Base-by-base conservation (phyloP, 331 rosid species). In the Quercus lobata region DNA sequence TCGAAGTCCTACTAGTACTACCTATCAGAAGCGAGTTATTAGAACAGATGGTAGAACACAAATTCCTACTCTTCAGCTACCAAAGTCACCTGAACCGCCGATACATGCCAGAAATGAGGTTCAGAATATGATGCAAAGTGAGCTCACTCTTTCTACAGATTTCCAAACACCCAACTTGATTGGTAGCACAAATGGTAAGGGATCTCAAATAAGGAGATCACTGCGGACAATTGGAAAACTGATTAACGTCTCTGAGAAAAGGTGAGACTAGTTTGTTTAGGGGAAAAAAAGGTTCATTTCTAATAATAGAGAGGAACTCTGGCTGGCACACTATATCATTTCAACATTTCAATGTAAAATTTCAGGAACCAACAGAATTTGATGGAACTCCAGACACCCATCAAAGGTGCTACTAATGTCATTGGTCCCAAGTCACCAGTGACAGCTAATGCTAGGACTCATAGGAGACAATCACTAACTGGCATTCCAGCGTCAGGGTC, bases 181-280 rank as follows among this genome's bases (percentile, higher is more conserved):
- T 6, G 53, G 84, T 77, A 81, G 87, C 86, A 54, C 90, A 19
- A 88, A 81, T 77, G 92, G 96, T 46, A 96, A 93, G 84, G 97
- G 96, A 30, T 95, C 93, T 14, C 97, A 92, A 21, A 87, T 96
- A 60, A 87, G 96, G 81, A 96, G 86, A 90, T 91, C 99, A 54
- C 74, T 93, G 69, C 79, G 94, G 85, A 92, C 98, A 62, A 96
- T 96, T 24, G 97, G 99, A 57, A 96, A 96, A 80, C 87, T 96
- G 76, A 93, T 96, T 25, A 95, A 87, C 79, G 96, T 96, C 76
- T 88, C 94, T 68, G 99, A 96, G 22, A 96, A 89, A 83, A 93
- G 91, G 99, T 87, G 70, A 10, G 78, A 69, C 57, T 69, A 37
- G 57, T 60, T 66, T 32, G 80, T 22, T 53, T 22, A 34, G 55